Base-by-base conservation (phyloP, 1,139 yeast species). In the Debaryomyces coudertii region DNA sequence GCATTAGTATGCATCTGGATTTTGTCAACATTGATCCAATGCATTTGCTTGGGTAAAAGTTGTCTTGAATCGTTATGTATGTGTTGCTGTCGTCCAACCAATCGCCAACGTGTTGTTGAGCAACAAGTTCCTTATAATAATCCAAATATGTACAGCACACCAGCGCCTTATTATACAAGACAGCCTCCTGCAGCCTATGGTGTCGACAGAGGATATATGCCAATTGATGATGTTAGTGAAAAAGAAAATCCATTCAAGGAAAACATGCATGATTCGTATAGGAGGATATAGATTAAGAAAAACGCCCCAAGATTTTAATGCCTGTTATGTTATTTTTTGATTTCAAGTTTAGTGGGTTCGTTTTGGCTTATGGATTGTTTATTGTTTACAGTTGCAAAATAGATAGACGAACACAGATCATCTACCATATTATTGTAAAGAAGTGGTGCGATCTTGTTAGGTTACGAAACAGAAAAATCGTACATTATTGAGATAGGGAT, bases 21-120 rank as follows among this genome's bases (percentile, higher is more conserved):
- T 22, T 22, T 78, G 5, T 54, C 69, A 6, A 68, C 79, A 2
- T n/a, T 78, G 2, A 49, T 77, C 42, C 69, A 73, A 43, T 75
- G 81, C 52, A 51, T 66, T 24, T 77, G 80, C 47, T 62, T 75
- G 64, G 83, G 83, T 2, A 57, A 66, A 39, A 50, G 63, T n/a
- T 71, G 77, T 49, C 61, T 69, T 23, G 72, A 69, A 46, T 77
- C 81, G 7, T 59, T 75, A 46, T 77, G 79, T 60, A 70, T 78
- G 55, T 73, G 81, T 52, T 73, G 79, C 53, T 68, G 76, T 54
- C 50, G 74, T 23, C 49, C 65, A n/a, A 65, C 67, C 23, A 56
- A 52, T 37, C 47, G 43, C 48, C 45, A 33, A 45, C 46, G 34
- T 52, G 50, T 36, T 46, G 56, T 44, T 33, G 50, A 53, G 42